Percentiles rank a stretch among this genome's conserved stretches.
Conservation (phyloP, 1,284 basidiomycete species). For the Kalmanozyma brasiliensis region DNA sequence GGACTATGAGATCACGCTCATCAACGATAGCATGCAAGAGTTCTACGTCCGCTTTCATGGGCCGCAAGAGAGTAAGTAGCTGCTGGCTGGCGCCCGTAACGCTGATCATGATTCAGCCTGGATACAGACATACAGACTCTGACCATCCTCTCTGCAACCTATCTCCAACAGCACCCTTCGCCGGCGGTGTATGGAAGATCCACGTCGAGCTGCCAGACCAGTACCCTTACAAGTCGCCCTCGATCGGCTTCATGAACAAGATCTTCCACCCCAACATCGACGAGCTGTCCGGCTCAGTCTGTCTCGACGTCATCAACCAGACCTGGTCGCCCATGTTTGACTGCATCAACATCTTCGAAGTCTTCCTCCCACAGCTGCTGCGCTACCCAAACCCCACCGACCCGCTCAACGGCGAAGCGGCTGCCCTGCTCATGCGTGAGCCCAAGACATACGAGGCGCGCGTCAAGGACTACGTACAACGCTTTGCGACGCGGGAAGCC, state of each 20-base stretch:
- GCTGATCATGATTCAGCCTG: too few relatives aligned
- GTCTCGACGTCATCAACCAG: slow-evolving; percentile 64
- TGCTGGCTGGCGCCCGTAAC: too few relatives aligned
- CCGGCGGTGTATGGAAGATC: slow-evolving; percentile 97
- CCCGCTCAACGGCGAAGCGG: slow-evolving; percentile 96
- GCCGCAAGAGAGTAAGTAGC: slow-evolving; percentile 85
- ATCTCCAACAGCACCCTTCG: slow-evolving; percentile 81
- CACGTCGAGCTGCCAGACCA: slow-evolving; percentile 99
- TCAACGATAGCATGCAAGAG: slow-evolving; percentile 99
- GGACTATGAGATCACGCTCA: slow-evolving; percentile 82
- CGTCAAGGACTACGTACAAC: slow-evolving; percentile 60
- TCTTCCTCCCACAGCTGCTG: slow-evolving; percentile 94
- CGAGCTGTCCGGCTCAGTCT: slow-evolving; percentile 74
- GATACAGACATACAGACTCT: not conserved
- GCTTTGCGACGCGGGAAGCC: slow-evolving; percentile 54
- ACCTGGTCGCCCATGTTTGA: slow-evolving; percentile 71
- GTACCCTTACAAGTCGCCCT: slow-evolving; percentile 98
- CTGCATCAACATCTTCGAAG: slow-evolving; percentile 99
- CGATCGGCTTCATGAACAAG: slow-evolving; percentile 99
- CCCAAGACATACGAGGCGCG: slow-evolving; percentile 75
- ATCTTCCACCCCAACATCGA: slow-evolving; percentile 99
- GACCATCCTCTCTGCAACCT: not conserved
- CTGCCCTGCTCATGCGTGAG: slow-evolving; percentile 94
- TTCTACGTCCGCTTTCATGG: slow-evolving; percentile 97
- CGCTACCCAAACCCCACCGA: slow-evolving; percentile 98